Base-by-base conservation (phyloP, 1,284 basidiomycete species). In the Trametes pubescens region DNA sequence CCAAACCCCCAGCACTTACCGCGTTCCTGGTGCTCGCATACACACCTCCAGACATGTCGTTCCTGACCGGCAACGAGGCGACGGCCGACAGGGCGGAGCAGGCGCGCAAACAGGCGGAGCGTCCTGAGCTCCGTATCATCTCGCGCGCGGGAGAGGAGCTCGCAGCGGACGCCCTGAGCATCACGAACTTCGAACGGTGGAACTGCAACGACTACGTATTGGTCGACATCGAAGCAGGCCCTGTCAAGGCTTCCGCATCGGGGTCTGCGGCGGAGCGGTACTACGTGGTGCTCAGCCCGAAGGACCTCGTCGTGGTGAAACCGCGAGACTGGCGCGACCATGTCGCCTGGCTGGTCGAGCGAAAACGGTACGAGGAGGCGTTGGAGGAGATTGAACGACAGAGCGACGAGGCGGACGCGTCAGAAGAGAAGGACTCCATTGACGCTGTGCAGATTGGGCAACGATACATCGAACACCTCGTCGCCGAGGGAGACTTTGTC, bases 141-240 rank as follows among this genome's bases (percentile, higher is more conserved):
- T 94, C 94, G 10, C 87, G 89, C 11, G 83, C 84, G 0, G 97
- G 97, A 0, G 95, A 99, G 73, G 96, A 99, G 76, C 82, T 95
- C 11, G 88, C 93, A 1, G 87, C 90, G 0, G 97, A 99, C 74
- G 93, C 92, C 1, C 84, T 99, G 52, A 87, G 86, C 52, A 84
- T 99, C 43, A 80, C 87, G 14, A 88, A 89, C 65, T 98, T 86
- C 75, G 89, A 94, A 73, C 81, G 87, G 16, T 98, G 93, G 85
- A 89, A 91, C 18, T 99, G 96, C 77, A 96, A 96, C 73, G 97
- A 99, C 77, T 99, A 99, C 73, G 79, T 86, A 18, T 81, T 98
- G 18, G 86, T 84, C 2, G 84, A 82, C 57, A 77, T 82, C 53
- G 67, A 69, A 16, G 64, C 67, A 0, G 63, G 52, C 8, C n/a